A percentile compares a stretch with the other conserved stretches of the same genome.
Conservation (phyloP, 169 alveolate genomes). For the Plasmodium chabaudi region DNA sequence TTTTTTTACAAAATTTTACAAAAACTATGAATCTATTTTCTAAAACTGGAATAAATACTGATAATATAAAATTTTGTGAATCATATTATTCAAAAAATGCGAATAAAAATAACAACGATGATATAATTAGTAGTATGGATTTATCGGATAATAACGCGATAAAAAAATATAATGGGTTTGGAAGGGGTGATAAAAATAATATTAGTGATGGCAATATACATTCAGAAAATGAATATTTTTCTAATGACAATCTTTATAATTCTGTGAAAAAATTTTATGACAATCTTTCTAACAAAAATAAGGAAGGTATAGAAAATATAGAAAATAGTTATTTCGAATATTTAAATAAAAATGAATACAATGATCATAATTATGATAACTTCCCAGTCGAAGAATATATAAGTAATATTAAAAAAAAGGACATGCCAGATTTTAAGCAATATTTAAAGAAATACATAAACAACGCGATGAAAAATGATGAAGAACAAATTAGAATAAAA, state of each 20-base stretch:
- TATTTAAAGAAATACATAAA: not conserved
- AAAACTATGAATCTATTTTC: conserved; percentile 46
- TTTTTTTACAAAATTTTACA: conserved; percentile 11
- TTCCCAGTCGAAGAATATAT: conserved; percentile 9
- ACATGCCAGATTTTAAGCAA: too few relatives aligned
- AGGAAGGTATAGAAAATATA: not conserved
- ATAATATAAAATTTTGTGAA: conserved; percentile 33
- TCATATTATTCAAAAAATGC: conserved; percentile 41
- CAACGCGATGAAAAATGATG: not conserved
- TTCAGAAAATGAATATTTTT: conserved; percentile 12
- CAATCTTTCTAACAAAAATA: conserved; percentile 3
- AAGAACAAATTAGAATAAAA: not conserved
- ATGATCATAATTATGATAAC: not conserved
- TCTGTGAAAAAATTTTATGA: conserved; percentile 37
- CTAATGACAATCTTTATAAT: conserved; percentile 12
- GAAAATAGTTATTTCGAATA: not conserved
- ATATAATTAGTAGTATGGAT: not conserved
- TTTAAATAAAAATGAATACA: conserved; percentile 22
- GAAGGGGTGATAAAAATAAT: not conserved
- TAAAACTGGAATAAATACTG: conserved; percentile 40
- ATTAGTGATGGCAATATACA: not conserved
- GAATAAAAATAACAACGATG: conserved; percentile 36
- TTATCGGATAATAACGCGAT: not conserved
- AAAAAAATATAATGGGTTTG: not conserved
- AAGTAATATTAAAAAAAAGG: not conserved